phyloP scores from a whole-genome alignment of 2,329 filamentous ascomycete species.

The Apiospora arundinis region DNA sequence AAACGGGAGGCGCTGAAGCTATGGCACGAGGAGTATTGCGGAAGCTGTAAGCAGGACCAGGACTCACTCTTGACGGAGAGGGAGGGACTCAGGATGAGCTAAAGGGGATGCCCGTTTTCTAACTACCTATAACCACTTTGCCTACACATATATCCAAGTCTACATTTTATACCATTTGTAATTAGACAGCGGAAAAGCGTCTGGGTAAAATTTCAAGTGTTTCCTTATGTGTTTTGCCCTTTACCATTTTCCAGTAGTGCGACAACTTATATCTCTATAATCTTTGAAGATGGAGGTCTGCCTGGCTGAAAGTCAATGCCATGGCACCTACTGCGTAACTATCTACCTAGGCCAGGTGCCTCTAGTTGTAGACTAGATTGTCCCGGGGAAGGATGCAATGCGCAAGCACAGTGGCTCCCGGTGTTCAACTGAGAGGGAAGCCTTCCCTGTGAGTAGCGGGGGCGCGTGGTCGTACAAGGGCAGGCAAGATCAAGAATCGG shows the following conservation, averaged over 20 bases:
- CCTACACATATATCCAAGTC: not conserved
- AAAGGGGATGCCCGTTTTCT: not conserved
- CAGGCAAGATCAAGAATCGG: not conserved
- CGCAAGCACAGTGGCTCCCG: not conserved
- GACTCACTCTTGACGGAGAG: constrained; percentile 35
- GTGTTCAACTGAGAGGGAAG: not conserved
- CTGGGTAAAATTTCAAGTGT: not conserved
- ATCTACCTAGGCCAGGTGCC: no score
- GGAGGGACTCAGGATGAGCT: constrained; percentile 31
- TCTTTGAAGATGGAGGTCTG: no score
- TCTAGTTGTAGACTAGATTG: no score
- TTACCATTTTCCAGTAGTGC: no score
- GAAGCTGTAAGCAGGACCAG: constrained; percentile 59
- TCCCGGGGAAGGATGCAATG: no score
- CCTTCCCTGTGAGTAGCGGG: not conserved
- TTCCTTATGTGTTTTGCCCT: no score
- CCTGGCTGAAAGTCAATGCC: no score
- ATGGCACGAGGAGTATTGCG: constrained; percentile 62
- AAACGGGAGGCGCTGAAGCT: constrained; percentile 44
- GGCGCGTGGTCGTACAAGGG: not conserved
- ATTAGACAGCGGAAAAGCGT: not conserved
- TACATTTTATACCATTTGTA: not conserved
- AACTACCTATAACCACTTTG: not conserved
- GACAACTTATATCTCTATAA: no score
- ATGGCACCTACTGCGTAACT: no score